Base-by-base conservation (phyloP, 2,329 filamentous ascomycete species). In the Fusarium euwallaceae region DNA sequence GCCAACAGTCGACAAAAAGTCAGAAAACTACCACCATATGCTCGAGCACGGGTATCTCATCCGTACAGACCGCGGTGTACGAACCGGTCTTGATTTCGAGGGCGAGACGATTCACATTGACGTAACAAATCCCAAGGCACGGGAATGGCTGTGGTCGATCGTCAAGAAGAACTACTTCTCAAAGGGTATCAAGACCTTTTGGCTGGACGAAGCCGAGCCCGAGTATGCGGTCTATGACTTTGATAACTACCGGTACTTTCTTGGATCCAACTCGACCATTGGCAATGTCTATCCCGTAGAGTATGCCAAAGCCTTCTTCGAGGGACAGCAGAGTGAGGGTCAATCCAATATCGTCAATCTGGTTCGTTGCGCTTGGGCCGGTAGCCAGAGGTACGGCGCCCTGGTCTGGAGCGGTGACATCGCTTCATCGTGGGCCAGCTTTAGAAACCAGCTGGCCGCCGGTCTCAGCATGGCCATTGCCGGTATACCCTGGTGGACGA, bases 201-300 rank as follows among this genome's bases (percentile, higher is more conserved):
- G 92, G 91, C 86, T 93, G 0, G 92, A 93, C 74, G 91, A 93
- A 78, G 91, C 91, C 0, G 91, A 93, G 76, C 91, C 91, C 0
- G 91, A 93, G 78, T 93, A 92, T 76, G 84, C 82, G 0, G 85
- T 85, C 11, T 93, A 93, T 78, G 90, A 93, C 78, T 93, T 92
- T 76, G 91, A 93, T 66, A 90, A 89, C 74, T 93, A 90, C 79
- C 87, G 76, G 76, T 72, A 79, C 84, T 61, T 74, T 82, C 34
- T 79, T 81, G 82, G 82, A 4, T 76, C 82, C 4, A 82, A 82
- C 45, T 61, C 81, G 4, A 73, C 77, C 1, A 72, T 92, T 45
- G 91, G 91, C 0, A 92, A 92, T 73, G 86, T 90, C 59, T 92
- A 88, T 71, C 90, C 91, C 0, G 80, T 83, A 1, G 86, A 90